A percentile compares a stretch with the other conserved stretches of the same genome.
phyloP scores from a whole-genome alignment of 805 yeast species.

The Spathaspora hagerdaliae region DNA sequence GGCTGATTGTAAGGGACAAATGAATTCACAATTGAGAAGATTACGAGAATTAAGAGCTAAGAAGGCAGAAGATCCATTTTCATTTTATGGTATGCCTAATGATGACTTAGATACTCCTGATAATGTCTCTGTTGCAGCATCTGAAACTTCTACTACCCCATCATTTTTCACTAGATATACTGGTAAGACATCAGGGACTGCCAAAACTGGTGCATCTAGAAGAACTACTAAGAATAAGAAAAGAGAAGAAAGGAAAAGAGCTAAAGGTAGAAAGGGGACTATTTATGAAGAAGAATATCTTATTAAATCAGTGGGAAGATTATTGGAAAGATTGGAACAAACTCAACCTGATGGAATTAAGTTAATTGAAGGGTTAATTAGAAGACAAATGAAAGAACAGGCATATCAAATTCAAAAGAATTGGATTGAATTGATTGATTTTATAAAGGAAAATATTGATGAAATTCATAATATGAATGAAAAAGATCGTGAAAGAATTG shows the following conservation, averaged over 20 bases:
- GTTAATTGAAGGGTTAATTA: conserved; percentile 69
- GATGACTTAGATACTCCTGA: conserved; percentile 75
- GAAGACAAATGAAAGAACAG: conserved; percentile 71
- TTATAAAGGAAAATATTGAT: conserved; percentile 55
- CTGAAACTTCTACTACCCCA: conserved; percentile 88
- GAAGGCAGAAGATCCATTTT: conserved; percentile 79
- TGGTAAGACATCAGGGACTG: conserved; percentile 93
- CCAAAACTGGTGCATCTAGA: conserved; percentile 93
- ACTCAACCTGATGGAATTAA: conserved; percentile 71
- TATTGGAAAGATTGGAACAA: conserved; percentile 73
- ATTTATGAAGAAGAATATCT: conserved; percentile 96
- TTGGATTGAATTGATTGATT: conserved; percentile 52
- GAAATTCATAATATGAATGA: conserved; percentile 84
- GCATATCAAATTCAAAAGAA: conserved; percentile 76
- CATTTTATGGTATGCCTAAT: conserved; percentile 66
- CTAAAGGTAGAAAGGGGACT: conserved; percentile 97
- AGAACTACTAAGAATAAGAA: conserved; percentile 88
- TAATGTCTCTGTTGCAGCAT: conserved; percentile 90
- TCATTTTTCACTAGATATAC: conserved; percentile 95
- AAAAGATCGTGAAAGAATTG: conserved; percentile 81
- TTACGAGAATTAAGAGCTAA: conserved; percentile 80
- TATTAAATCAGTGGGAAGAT: conserved; percentile 80
- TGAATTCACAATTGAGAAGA: conserved; percentile 77
- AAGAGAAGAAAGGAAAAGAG: conserved; percentile 92
- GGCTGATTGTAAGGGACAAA: conserved; percentile 90